These are phyloP conservation scores for Blastobotrys parvus DNA, from an alignment of 805 yeast species.

Conservation along the genomic window DNA sequence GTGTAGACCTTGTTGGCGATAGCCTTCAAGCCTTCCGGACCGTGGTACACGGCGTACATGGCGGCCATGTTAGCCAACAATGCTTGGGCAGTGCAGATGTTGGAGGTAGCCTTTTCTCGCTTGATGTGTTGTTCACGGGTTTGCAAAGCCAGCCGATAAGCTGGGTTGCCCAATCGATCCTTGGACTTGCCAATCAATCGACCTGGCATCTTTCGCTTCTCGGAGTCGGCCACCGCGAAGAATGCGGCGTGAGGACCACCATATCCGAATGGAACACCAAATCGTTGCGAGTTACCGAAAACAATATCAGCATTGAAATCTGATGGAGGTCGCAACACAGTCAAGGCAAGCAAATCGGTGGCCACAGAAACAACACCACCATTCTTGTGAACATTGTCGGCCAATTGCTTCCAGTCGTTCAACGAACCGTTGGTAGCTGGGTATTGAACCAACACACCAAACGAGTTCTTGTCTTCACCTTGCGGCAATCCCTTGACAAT, in stretches of 20 bases:
- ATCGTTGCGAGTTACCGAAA: conserved; percentile 86
- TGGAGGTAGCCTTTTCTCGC: conserved; percentile 95
- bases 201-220: conserved; percentile 93
- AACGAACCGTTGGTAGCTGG: conserved; percentile 81
- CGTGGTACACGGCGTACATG: conserved; percentile 94
- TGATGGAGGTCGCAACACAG: conserved; percentile 76
- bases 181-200: conserved; percentile 88
- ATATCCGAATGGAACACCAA: conserved; percentile 95
- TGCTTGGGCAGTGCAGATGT: conserved; percentile 98
- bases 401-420: conserved; percentile 43
- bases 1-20: conserved; percentile 76
- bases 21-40: conserved; percentile 72
- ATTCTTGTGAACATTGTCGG: conserved; percentile 56
- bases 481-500: conserved; percentile 46
- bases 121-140: conserved; percentile 98
- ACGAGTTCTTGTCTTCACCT: conserved; percentile 35
- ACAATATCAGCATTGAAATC: conserved; percentile 88
- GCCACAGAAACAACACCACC: conserved; percentile 80
- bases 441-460: conserved; percentile 85
- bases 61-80: conserved; percentile 91
- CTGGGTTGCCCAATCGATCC: conserved; percentile 85
- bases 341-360: conserved; percentile 85
- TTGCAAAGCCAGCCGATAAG: conserved; percentile 86
- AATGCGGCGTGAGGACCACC: conserved; percentile 99
- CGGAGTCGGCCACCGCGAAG: conserved; percentile 73